Evolutionary conservation across 495 filamentous ascomycete genomes (phyloP), one percentile per base, ranked within the genome.

Genomic region (Penicillium chermesinum): DNA sequence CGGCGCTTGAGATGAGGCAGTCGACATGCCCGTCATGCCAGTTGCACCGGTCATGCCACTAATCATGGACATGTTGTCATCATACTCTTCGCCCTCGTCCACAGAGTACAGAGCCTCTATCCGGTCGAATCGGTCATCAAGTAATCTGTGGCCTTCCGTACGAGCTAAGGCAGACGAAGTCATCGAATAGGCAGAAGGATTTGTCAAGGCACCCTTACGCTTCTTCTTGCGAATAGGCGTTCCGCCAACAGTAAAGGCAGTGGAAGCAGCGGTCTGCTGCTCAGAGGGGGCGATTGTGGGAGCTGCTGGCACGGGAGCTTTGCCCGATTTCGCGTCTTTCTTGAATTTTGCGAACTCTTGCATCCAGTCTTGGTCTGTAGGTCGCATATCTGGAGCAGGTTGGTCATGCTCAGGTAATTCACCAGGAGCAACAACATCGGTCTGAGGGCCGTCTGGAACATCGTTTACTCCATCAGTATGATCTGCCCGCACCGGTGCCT

Each of bases 131-230:
- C 93, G 82, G 36, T 83, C 83, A 63, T 99, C 94, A 15, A 97
- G 74, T 9, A 90, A 77, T 4, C 83, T 82, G 32, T 90, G 77
- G n/a, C 89, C 88, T 51, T 96, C 93, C 1, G 91, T 97, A 35
- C 94, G 81, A 16, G 85, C 80, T 6, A 97, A 73, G 0, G 90
- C 85, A 0, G 93, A 96, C 5, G 88, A 95, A 0, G 86, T 90
- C 94, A 97, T 99, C n/a, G 89, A 95, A 71, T 95, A 97, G 13
- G 79, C 78, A 5, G 91, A 91, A 1, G 86, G 87, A 57, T 86
- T 88, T 16, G 93, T 96, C 63, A 93, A 63, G 15, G 93, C 90
- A 38, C 89, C 89, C 67, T 90, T 93, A 50, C 89, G 79, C 80
- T 91, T 94, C 80, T 95, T 97, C 27, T 75, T 73, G 1, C 87